Evolutionary conservation across 495 filamentous ascomycete species (phyloP), one percentile per base, ranked within the genome.

Genomic region (Xylaria bambusicola): DNA sequence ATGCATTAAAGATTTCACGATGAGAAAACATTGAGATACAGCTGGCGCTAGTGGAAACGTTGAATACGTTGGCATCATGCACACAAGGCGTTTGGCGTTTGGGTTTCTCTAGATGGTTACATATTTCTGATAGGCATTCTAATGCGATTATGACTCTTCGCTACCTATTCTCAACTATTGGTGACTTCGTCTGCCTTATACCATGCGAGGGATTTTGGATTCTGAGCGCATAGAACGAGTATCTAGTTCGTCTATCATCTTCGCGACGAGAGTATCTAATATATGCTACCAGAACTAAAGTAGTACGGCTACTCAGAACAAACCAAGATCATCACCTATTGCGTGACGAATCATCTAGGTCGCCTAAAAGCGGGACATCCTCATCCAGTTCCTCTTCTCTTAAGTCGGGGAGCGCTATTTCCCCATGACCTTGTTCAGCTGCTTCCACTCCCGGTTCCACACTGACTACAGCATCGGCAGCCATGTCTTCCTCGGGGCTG

Each of bases 291-390:
- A 21, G 18, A 7, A 36, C 26, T n/a, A 21, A 18, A 41, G 5
- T 10, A 27, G 3, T 9, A 27, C 10, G 8, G 7, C 31, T 15
- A 5, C 33, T 3, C 9, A 29, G 18, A 29, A 29, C 20, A 9
- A 10, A 18, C 13, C 20, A 6, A 1, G 3, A 31, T 17, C 31
- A 3, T 41, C 35, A 58, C 31, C 7, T 31, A 51, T 24, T 46
- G 12, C 18, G 57, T 23, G 18, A 18, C 29, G 42, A 41, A 24
- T 8, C 23, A 20, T 56, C 60, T 26, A 71, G 31, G 52, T 71
- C 56, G 9, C 68, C 68, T 10, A 71, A 4, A 1, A 68, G 56
- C 15, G 68, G 61, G 5, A 71, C 61, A 46, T 71, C 68, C 47
- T 71, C 68, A 18, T 71, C 68, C 38, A 62, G 65, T 5, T 40